Evolutionary conservation across 78 protist species (phyloP).

Genomic region (Dictyostelium brefeldianum): DNA sequence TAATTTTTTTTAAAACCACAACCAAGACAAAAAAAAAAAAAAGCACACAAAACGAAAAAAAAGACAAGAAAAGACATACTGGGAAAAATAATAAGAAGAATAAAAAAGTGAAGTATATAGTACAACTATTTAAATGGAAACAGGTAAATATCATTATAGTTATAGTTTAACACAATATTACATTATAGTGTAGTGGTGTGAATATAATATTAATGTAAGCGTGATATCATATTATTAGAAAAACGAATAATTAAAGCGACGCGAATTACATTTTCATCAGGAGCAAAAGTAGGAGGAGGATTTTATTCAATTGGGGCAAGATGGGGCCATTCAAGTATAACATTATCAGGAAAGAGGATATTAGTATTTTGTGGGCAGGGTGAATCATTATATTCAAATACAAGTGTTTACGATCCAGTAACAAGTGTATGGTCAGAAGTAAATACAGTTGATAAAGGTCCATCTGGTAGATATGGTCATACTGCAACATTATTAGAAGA

Average conservation of each 20-base stretch:
- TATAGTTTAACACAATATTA: no score
- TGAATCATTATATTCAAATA: slow-evolving; percentile 44
- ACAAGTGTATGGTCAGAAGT: slow-evolving; percentile 70
- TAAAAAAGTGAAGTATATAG: no score
- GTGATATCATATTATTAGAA: background rate
- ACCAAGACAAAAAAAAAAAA: no score
- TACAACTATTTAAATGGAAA: no score
- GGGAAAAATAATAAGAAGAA: background rate
- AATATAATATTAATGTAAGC: background rate
- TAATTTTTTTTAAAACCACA: no score
- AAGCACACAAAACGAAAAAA: no score
- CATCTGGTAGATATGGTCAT: slow-evolving; percentile 72
- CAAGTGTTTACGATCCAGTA: slow-evolving; percentile 34
- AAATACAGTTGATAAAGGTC: slow-evolving; percentile 70
- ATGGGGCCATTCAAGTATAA: slow-evolving; percentile 68
- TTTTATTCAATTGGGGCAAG: slow-evolving; percentile 48
- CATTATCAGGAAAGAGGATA: slow-evolving; percentile 39
- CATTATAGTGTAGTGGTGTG: no score
- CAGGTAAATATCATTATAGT: background rate
- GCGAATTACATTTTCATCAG: slow-evolving; percentile 56
- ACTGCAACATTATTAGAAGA: slow-evolving; percentile 34
- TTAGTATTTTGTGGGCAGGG: slow-evolving; percentile 74
- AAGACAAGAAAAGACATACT: background rate
- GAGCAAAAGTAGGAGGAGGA: slow-evolving; percentile 68
- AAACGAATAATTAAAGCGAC: slow-evolving; percentile 34